Conservation (phyloP, 176 grass and related monocot genomes). For the barley (Hordeum vulgare) region DNA sequence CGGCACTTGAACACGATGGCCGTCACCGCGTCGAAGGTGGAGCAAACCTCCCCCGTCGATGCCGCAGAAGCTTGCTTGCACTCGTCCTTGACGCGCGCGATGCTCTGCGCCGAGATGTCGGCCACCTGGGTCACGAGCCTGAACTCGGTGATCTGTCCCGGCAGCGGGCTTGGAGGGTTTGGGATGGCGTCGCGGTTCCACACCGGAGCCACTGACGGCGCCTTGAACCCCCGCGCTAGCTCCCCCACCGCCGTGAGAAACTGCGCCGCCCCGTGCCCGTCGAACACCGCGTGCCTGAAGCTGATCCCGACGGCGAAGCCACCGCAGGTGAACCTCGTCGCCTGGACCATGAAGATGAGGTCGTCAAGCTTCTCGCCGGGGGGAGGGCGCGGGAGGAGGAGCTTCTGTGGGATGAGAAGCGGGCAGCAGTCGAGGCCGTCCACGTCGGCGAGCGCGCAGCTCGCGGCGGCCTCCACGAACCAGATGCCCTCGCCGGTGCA, state of each 20-base stretch:
- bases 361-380: conserved; percentile 34
- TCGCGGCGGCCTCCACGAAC: conserved; percentile 63
- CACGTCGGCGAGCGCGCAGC: conserved; percentile 64
- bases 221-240: conserved; percentile 48
- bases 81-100: conserved; percentile 45
- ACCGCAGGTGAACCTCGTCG: conserved; percentile 53
- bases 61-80: not conserved
- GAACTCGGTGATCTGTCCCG: conserved; percentile 39
- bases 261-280: conserved; percentile 59
- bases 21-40: conserved; percentile 70
- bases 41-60: conserved; percentile 41
- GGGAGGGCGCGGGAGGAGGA: conserved; percentile 50
- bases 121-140: conserved; percentile 53
- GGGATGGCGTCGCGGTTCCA: conserved; percentile 60
- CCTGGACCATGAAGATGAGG: conserved; percentile 45
- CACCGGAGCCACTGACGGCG: conserved; percentile 40
- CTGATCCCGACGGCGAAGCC: conserved; percentile 65
- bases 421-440: conserved; percentile 58
- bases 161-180: conserved; percentile 20
- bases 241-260: conserved; percentile 63
- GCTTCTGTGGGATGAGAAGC: conserved; percentile 48
- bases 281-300: conserved; percentile 79
- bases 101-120: conserved; percentile 50
- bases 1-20: conserved; percentile 40
- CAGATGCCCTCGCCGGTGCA: conserved; percentile 55